Percentiles rank a stretch among this genome's conserved stretches.
These are phyloP conservation scores for Coemansia sp. DNA, from an alignment of 192 early-diverging fungal genomes.

Conservation along the genomic window DNA sequence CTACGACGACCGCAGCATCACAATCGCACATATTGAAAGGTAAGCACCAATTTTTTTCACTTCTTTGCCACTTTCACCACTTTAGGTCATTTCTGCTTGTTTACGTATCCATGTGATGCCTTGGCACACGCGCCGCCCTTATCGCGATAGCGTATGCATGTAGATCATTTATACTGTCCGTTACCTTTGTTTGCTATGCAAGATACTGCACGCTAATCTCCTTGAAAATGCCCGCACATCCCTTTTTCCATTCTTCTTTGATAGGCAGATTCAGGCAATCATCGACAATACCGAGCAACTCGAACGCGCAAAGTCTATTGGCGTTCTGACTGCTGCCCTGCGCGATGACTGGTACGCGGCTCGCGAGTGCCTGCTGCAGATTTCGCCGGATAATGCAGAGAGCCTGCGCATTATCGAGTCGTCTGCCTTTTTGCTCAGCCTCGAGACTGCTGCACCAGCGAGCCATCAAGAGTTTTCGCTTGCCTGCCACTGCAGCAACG, in stretches of 20 bases:
- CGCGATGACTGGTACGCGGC: slow-evolving; percentile 57
- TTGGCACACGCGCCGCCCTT: no score
- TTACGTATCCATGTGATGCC: no score
- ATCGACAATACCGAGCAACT: slow-evolving; percentile 58
- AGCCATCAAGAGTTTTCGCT: slow-evolving; percentile 70
- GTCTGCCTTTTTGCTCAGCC: slow-evolving; percentile 73
- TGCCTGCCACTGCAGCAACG: slow-evolving; percentile 81
- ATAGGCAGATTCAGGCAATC: slow-evolving; percentile 66
- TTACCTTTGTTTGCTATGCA: neutral
- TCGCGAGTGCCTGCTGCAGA: slow-evolving; percentile 58
- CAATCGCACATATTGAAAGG: slow-evolving; percentile 56
- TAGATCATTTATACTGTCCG: no score
- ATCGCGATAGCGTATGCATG: no score
- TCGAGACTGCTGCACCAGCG: slow-evolving; percentile 68
- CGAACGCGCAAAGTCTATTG: slow-evolving; percentile 45
- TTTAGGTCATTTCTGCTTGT: no score
- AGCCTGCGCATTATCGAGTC: slow-evolving; percentile 69
- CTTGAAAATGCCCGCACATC: slow-evolving; percentile 41
- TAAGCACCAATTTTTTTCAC: slow-evolving; percentile 13
- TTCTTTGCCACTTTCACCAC: neutral
- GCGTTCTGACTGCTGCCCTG: slow-evolving; percentile 55
- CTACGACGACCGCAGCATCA: slow-evolving; percentile 12
- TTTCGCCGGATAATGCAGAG: slow-evolving; percentile 59
- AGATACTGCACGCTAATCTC: slow-evolving; percentile 13
- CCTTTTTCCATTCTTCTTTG: slow-evolving; percentile 18